Evolutionary conservation across 495 filamentous ascomycete species (phyloP), one percentile per base, ranked within the genome.

Genomic region (Xylaria grammica): DNA sequence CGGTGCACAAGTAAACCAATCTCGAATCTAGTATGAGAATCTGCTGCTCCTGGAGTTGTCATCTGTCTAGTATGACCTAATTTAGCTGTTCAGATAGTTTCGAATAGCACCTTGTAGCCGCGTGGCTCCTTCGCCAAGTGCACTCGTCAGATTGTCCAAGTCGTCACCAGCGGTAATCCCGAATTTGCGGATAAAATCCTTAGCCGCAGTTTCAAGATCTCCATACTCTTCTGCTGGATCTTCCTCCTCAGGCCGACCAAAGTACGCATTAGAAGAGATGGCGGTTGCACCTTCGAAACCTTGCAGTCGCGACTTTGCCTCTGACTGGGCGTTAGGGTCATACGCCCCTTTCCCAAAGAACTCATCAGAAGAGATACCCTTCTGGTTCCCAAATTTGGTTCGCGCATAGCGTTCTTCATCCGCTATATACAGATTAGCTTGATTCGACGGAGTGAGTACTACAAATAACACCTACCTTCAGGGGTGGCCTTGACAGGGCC

Each of bases 191-290:
- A 97, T 87, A 77, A 98, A 94, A 76, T 99, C 96, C 81, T 91
- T 95, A 24, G 95, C 95, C 0, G 92, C 92, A n/a, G 77, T 82
- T 77, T 99, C 95, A 60, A 99, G 77, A 70, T 96, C 93, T 17
- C 93, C 91, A 65, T 96, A 96, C 36, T 92, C 90, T 29, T 88
- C 87, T 0, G 71, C 78, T 24, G 79, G 65, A 30, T 88, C 89
- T 53, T 97, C 92, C 4, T 88, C 85, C 59, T 89, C 87, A 9
- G 93, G 89, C 32, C 93, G 90, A 59, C 95, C 95, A 77, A 99
- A 99, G 81, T 98, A 99, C 62, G 90, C 89, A 78, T 97, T 98
- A 54, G 91, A 95, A 11, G 93, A 97, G 74, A 99, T 99, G 54
- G 92, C 78, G 10, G 89, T 89, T 11, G 95, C 95, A 49, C 95